Base-by-base conservation (phyloP, 2,329 filamentous ascomycete species). In the Fusarium fujikuroi region DNA sequence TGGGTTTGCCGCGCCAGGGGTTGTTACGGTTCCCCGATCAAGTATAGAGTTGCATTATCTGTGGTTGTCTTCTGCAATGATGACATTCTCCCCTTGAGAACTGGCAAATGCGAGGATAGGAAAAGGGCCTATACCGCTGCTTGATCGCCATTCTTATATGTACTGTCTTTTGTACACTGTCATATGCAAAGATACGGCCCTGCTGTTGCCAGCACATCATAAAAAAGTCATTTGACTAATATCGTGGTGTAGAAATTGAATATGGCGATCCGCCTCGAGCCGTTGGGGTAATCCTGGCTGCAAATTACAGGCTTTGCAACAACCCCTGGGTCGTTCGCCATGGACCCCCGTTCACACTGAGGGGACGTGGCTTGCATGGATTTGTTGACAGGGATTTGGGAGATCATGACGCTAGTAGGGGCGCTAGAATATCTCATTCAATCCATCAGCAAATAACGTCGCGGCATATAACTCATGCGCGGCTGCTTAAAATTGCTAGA, bases 331-430 rank as follows among this genome's bases (percentile, higher is more conserved):
- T 25, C 30, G 18, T 46, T 49, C 18, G 34, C 50, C 28, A 19
- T 42, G 25, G 42, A 56, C 49, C 60, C 64, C 46, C 23, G 50
- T 44, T 40, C 44, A 43, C 18, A 46, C 53, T 57, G 46, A 37
- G 60, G 39, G 60, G 36, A 69, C 61, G 59, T 77, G 72, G 63
- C 67, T 60, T 65, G 32, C 71, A 74, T 60, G 72, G 69, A 61
- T 70, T 23, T 19, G 4, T 16, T 44, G 15, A 47, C 75, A 75
- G 67, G 75, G 72, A 62, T 60, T 32, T 47, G 37, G 75, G 73
- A 76, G 75, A 77, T 77, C 75, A 72, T 60, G 6, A 9, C 65
- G 62, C 75, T 77, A 77, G 75, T 52, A 65, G 12, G 74, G 71
- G 37, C n/a, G 53, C 60, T 46, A 44, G 50, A 46, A 44, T 39